Conservation (phyloP, 768 basidiomycete species). For the Exidia glandulosa region DNA sequence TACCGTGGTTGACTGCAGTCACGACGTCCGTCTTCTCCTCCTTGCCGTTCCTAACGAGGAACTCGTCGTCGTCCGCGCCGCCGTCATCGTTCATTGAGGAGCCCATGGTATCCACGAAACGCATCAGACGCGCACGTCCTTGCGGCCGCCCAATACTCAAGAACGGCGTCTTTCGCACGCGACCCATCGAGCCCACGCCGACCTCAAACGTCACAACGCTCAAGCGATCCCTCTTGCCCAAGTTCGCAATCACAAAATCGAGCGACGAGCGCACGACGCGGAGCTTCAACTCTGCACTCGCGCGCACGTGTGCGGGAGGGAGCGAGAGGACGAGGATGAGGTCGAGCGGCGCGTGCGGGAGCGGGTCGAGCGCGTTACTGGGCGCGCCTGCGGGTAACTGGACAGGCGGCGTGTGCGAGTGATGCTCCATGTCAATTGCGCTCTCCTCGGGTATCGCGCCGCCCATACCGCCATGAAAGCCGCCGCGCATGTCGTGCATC, state of each 20-base stretch:
- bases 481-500: not conserved
- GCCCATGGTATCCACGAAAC: slow-evolving; percentile 67
- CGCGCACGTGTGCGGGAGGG: slow-evolving; percentile 58
- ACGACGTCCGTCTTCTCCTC: slow-evolving; percentile 97
- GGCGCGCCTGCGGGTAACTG: slow-evolving; percentile 37
- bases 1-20: slow-evolving; percentile 96
- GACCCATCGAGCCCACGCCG: slow-evolving; percentile 72
- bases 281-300: slow-evolving; percentile 73
- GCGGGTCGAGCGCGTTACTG: slow-evolving; percentile 69
- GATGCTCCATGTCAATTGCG: not conserved
- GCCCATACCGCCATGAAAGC: not conserved
- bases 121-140: slow-evolving; percentile 57
- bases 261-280: slow-evolving; percentile 83
- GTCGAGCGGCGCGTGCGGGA: slow-evolving; percentile 82
- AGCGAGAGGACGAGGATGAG: slow-evolving; percentile 86
- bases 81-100: slow-evolving; percentile 11
- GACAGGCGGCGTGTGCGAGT: not conserved
- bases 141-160: slow-evolving; percentile 57
- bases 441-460: not conserved
- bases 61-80: slow-evolving; percentile 39
- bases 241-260: slow-evolving; percentile 70
- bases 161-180: slow-evolving; percentile 90
- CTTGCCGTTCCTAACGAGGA: slow-evolving; percentile 59
- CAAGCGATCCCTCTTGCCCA: slow-evolving; percentile 70
- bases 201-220: slow-evolving; percentile 91